Evolutionary conservation across 129 eudicot species (phyloP).

Genomic region (Flaveria robusta): DNA sequence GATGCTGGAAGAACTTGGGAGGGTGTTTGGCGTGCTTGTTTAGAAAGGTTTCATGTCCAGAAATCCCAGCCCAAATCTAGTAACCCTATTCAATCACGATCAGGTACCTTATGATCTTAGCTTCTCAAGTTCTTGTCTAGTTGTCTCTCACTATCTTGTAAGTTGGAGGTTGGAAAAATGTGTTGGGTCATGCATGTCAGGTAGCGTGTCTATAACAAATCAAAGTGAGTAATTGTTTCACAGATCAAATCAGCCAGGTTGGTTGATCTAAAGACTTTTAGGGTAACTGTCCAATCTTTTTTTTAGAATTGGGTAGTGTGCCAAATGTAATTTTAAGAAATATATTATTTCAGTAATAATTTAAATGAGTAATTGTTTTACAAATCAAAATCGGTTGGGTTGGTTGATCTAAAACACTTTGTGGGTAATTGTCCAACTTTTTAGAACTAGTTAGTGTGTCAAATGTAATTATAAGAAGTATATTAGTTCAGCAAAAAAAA

Average conservation of each 20-base stretch:
- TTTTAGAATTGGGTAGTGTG: background rate
- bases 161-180: background rate
- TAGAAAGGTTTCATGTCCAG: constrained; percentile 62
- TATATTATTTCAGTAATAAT: background rate
- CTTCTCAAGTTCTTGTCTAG: background rate
- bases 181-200: background rate
- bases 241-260: background rate
- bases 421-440: background rate
- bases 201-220: background rate
- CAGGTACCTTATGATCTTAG: constrained; percentile 45
- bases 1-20: constrained; percentile 90
- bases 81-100: constrained; percentile 53
- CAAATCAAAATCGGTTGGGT: background rate
- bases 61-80: constrained; percentile 47
- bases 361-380: background rate
- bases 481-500: background rate
- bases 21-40: constrained; percentile 74
- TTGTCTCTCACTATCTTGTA: background rate
- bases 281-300: background rate
- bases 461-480: background rate
- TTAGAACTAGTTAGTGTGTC: background rate
- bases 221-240: background rate
- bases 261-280: background rate
- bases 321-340: background rate
- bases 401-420: background rate